Base-by-base conservation (phyloP, 257 asterid genomes). In the Solanum etuberosum region DNA sequence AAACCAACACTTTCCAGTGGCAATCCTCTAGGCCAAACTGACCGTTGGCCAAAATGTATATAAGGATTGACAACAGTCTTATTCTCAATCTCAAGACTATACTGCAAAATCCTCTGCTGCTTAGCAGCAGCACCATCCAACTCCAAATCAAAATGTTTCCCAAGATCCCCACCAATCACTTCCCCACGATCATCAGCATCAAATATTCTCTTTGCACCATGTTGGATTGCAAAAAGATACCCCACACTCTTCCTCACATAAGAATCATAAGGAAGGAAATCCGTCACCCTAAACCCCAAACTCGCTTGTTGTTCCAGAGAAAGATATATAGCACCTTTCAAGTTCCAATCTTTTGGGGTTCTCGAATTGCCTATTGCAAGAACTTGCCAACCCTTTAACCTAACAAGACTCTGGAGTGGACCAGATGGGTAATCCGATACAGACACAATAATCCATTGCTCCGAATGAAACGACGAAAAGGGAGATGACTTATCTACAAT, bases 21-120 rank as follows among this genome's bases (percentile, higher is more conserved):
- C 71, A 97, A 88, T 7, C 99, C 99, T 87, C 99, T 93, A 0
- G 99, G 99, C 99, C 99, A 97, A 88, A 97, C 96, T 0, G 99
- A 95, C 81, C 98, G 84, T 86, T 97, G 99, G 14, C 99, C 99
- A 9, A 97, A 97, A 91, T 97, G 99, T 57, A 97, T 90, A 86
- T 97, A 97, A 76, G 99, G 99, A 87, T 97, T 97, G 81, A 97
- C 98, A 67, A 96, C 91, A 11, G 98, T 96, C 83, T 94, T 90
- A 89, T 96, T 97, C 32, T 94, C 95, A 90, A 94, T 94, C 89
- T 95, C 98, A 88, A 93, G 99, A 86, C 93, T 97, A 87, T 97
- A 97, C 85, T 97, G 99, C 92, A 97, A 88, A 35, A 97, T 93
- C 73, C 90, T 92, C 80, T 97, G 99, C 86, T 93, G 95, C 86